These are phyloP conservation scores for Suhomyces taliae DNA, from an alignment of 1,139 yeast species.

Conservation along the genomic window DNA sequence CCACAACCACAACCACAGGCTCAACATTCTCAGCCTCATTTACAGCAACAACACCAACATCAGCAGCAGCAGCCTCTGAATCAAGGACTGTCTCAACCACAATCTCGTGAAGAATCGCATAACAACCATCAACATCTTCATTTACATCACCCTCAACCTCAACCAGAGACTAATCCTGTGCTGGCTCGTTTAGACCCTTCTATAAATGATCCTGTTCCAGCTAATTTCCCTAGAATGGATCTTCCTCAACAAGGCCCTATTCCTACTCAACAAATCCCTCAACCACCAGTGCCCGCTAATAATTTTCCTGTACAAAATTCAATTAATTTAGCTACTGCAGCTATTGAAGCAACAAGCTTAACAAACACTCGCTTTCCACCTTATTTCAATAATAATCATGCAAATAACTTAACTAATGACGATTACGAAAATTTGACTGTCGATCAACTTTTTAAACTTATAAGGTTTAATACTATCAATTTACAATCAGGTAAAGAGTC, in stretches of 20 bases:
- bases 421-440: conserved; percentile 41
- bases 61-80: conserved; percentile 2
- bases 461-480: conserved; percentile 13
- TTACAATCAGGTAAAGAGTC: not conserved
- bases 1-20: conserved; percentile 4
- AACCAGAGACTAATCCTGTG: not conserved
- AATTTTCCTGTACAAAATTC: conserved; percentile 6
- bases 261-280: conserved; percentile 5
- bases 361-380: conserved; percentile 14
- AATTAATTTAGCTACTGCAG: conserved; percentile 18
- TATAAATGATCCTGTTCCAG: conserved; percentile 5
- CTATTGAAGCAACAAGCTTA: conserved; percentile 17
- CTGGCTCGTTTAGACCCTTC: conserved; percentile 1
- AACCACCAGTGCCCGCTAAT: not conserved
- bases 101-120: conserved; percentile 1
- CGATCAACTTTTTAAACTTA: conserved; percentile 40
- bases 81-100: not conserved
- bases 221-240: not conserved
- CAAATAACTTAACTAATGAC: conserved; percentile 35
- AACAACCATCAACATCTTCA: conserved; percentile 6
- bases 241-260: conserved; percentile 2
- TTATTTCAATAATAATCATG: conserved; percentile 23
- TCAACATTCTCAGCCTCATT: too few species aligned
- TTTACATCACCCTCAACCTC: conserved; percentile 7
- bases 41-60: conserved; percentile 3